Conservation (phyloP, 2,329 filamentous ascomycete genomes). For the Trichoderma koningii region DNA sequence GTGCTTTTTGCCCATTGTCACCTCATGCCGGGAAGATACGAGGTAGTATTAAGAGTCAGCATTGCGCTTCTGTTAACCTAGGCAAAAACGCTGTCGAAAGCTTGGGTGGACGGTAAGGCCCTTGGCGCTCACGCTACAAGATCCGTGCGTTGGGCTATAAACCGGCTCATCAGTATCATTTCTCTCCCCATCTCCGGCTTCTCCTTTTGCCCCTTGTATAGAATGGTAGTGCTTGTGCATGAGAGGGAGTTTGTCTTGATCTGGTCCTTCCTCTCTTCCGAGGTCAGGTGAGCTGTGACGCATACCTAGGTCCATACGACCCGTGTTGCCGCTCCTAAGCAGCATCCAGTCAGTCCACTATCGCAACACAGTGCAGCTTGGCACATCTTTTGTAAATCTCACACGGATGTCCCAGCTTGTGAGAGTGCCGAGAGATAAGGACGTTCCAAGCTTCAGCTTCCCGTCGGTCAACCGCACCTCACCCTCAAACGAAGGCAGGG, state of each 20-base stretch:
- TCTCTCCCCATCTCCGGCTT: slow-evolving; percentile 5
- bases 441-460: too few relatives aligned
- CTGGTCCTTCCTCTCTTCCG: neutral
- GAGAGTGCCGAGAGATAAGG: too few relatives aligned
- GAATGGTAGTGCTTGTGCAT: neutral
- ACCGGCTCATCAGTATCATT: slow-evolving; percentile 12
- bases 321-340: too few relatives aligned
- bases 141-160: neutral
- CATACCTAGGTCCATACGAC: too few relatives aligned
- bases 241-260: neutral
- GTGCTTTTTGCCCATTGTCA: neutral
- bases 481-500: too few relatives aligned
- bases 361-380: too few relatives aligned
- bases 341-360: too few relatives aligned
- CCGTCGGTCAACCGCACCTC: too few relatives aligned
- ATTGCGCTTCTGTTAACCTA: neutral
- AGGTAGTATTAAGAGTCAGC: slow-evolving; percentile 17
- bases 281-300: too few relatives aligned
- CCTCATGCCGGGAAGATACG: slow-evolving; percentile 22
- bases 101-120: neutral
- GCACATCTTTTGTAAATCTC: too few relatives aligned
- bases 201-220: neutral
- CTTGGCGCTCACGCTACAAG: slow-evolving; percentile 12
- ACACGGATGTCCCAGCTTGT: too few relatives aligned
- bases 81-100: neutral